Base-by-base conservation (phyloP, 257 asterid genomes). In the Solanum peruvianum region DNA sequence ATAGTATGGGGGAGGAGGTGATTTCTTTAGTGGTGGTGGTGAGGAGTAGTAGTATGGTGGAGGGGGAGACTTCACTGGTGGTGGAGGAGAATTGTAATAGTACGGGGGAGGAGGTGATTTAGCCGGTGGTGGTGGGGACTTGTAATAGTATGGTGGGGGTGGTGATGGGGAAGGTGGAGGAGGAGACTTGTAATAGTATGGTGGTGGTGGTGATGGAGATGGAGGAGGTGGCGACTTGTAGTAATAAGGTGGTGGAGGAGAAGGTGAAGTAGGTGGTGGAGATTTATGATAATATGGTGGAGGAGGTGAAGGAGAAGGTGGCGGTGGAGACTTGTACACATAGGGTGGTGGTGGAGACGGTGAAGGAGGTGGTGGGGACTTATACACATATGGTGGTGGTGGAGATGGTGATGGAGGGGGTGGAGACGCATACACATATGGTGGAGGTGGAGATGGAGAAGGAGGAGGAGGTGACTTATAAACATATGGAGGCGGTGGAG, bases 141-240 rank as follows among this genome's bases (percentile, higher is more conserved):
- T 83, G 37, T 87, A 83, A 27, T 37, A 52, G 37, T 87, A 87
- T 5, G 87, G 89, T 12, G 87, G 87, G 0, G 85, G 89, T 0
- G 84, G 87, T 1, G 87, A 83, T 0, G 77, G 66, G 0, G 84
- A 39, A 1, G 87, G 85, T 2, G 89, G 89, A 6, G 87, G 87
- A 2, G 89, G 87, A 3, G 89, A 83, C 41, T 87, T 87, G 11
- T 87, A 87, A 3, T 66, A 27, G 3, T 82, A 82, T 0, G 86
- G 87, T 29, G 89, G 87, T 1, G 89, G 89, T 0, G 89, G 89
- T 0, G 89, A 84, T 0, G 27, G 35, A 0, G 71, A 35, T 0
- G 89, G 89, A 6, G 89, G 89, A 6, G 89, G 87, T 13, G 89
- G 87, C 27, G 87, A 87, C 2, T 87, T 83, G 11, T 87, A 87